These are phyloP conservation scores for Raffaelea albimanens DNA, from an alignment of 2,329 filamentous ascomycete species.

Conservation along the genomic window DNA sequence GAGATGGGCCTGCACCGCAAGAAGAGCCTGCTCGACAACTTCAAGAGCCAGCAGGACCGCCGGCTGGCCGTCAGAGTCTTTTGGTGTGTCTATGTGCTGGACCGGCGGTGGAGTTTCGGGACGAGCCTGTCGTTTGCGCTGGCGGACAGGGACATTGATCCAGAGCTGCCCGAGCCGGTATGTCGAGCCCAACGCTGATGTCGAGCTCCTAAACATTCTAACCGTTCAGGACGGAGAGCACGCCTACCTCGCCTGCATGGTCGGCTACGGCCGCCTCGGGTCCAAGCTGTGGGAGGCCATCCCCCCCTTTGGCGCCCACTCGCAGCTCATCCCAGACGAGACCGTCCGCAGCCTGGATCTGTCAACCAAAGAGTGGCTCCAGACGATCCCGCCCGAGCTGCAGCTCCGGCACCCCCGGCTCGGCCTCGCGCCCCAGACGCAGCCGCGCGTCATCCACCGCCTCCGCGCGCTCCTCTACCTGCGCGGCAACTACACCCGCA, in stretches of 20 bases:
- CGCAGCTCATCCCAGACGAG: conserved; percentile 26
- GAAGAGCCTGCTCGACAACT: conserved; percentile 27
- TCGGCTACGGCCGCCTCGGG: conserved; percentile 34
- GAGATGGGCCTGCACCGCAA: conserved; percentile 37
- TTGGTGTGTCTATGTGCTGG: conserved; percentile 40
- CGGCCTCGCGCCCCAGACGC: conserved; percentile 20
- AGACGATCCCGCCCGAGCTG: conserved; percentile 32
- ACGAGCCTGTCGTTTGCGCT: conserved; percentile 38
- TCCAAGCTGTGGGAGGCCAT: conserved; percentile 37
- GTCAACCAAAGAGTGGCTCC: conserved; percentile 34
- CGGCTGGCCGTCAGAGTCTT: conserved; percentile 26
- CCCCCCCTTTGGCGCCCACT: conserved; percentile 23
- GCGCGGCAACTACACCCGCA: conserved; percentile 34
- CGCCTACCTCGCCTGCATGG: conserved; percentile 35
- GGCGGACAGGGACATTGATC: conserved; percentile 36
- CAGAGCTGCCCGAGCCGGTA: conserved; percentile 33
- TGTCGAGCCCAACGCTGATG: no score
- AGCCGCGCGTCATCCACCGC: conserved; percentile 27
- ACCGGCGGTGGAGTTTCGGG: conserved; percentile 39
- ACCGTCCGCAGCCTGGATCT: conserved; percentile 29
- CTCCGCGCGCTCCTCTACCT: conserved; percentile 28
- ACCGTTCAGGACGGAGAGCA: neutral
- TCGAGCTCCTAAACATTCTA: no score
- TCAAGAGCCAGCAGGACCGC: conserved; percentile 17
- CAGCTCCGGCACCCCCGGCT: conserved; percentile 26